Evolutionary conservation across 495 filamentous ascomycete genomes (phyloP).

Genomic region (Filosporella fistucella): DNA sequence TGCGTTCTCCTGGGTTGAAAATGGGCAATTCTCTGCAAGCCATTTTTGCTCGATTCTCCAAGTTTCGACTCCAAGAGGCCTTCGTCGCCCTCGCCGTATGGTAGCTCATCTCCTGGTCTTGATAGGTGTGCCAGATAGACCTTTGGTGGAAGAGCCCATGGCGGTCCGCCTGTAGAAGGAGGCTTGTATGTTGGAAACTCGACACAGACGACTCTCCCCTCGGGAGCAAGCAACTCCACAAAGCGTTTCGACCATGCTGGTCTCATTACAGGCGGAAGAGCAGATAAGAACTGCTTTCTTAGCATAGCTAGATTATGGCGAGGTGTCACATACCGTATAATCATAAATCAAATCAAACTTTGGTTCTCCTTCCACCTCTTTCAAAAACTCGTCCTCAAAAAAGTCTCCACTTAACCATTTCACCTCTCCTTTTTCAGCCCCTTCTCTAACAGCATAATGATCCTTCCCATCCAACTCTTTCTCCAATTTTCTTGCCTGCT

Average conservation of each 20-base stretch:
- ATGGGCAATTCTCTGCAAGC: conserved; percentile 55
- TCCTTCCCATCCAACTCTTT: conserved; percentile 28
- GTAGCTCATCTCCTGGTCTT: conserved; percentile 59
- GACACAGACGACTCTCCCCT: conserved; percentile 67
- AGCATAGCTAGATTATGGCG: conserved; percentile 1
- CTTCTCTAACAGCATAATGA: conserved; percentile 30
- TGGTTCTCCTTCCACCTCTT: conserved; percentile 38
- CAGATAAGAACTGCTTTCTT: conserved; percentile 65
- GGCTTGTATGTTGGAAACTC: conserved; percentile 76
- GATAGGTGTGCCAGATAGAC: conserved; percentile 64
- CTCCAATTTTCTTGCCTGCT: conserved; percentile 45
- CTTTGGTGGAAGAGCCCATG: conserved; percentile 56
- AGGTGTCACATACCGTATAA: conserved; percentile 58
- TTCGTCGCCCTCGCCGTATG: conserved; percentile 55
- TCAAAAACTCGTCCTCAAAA: conserved; percentile 60
- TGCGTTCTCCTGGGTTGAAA: conserved; percentile 69
- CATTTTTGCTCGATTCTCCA: conserved; percentile 32
- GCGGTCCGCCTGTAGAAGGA: conserved; percentile 59
- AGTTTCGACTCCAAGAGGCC: conserved; percentile 43
- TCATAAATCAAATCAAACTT: conserved; percentile 79
- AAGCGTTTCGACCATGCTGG: conserved; percentile 67
- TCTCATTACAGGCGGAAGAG: conserved; percentile 60
- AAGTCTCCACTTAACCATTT: conserved; percentile 68
- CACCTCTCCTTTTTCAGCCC: conserved; percentile 45
- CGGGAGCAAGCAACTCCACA: conserved; percentile 55